These are phyloP conservation scores for Metschnikowia amazonensis DNA, from an alignment of 805 yeast genomes.

Conservation along the genomic window DNA sequence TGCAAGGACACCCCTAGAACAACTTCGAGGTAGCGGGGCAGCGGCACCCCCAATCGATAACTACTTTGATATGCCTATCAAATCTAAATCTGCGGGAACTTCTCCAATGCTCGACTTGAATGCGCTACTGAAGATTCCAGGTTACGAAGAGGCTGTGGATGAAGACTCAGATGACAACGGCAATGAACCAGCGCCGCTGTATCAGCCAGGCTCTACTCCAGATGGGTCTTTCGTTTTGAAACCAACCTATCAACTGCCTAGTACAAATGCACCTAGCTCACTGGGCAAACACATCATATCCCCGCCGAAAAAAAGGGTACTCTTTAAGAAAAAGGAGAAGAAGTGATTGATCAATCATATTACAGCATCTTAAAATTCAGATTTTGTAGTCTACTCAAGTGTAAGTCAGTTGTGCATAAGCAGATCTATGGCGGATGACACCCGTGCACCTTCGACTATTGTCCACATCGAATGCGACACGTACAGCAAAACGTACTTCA, in stretches of 20 bases:
- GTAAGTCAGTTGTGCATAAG: not conserved
- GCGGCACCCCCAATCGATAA: slow-evolving; percentile 21
- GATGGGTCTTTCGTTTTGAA: not conserved
- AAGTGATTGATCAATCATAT: slow-evolving; percentile 1
- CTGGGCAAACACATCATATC: slow-evolving; percentile 5
- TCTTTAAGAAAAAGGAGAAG: slow-evolving; percentile 11
- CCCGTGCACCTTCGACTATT: slow-evolving; percentile 3
- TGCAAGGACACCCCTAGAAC: slow-evolving; percentile 37
- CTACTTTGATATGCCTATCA: slow-evolving; percentile 31
- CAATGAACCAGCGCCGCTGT: slow-evolving; percentile 21
- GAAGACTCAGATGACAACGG: slow-evolving; percentile 29
- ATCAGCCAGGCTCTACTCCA: slow-evolving; percentile 7
- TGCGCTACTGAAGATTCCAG: slow-evolving; percentile 32
- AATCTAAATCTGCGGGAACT: slow-evolving; percentile 7
- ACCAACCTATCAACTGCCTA: slow-evolving; percentile 1
- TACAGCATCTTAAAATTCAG: too few species aligned
- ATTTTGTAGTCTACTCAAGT: not conserved
- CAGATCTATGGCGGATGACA: not conserved
- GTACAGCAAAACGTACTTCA: not conserved
- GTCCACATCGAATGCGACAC: slow-evolving; percentile 5
- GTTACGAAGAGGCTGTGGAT: slow-evolving; percentile 39
- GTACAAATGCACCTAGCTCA: slow-evolving; percentile 14
- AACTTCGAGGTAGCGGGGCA: slow-evolving; percentile 23
- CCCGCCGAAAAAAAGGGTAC: slow-evolving; percentile 8
- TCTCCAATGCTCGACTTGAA: slow-evolving; percentile 23